phyloP scores from a whole-genome alignment of 805 yeast genomes.

The Aciculoconidium aculeatum region DNA sequence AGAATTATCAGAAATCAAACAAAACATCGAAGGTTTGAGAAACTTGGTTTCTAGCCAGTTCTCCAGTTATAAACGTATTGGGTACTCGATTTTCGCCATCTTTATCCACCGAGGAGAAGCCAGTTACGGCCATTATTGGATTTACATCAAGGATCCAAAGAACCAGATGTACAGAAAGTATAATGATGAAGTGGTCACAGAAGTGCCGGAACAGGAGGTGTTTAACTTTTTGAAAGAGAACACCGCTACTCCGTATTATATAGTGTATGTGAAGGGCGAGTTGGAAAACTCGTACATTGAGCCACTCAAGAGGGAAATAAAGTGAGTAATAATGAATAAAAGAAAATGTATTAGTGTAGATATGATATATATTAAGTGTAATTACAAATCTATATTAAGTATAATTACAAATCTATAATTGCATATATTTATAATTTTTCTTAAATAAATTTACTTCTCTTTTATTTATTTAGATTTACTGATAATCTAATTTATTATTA shows the following conservation, averaged over 20 bases:
- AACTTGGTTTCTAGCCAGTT: slow-evolving; percentile 54
- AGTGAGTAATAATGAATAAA: background rate
- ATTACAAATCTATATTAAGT: too few relatives aligned
- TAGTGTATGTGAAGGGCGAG: slow-evolving; percentile 74
- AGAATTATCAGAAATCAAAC: slow-evolving; percentile 39
- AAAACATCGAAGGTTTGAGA: slow-evolving; percentile 40
- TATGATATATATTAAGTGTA: too few relatives aligned
- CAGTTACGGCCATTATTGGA: slow-evolving; percentile 95
- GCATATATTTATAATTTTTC: too few relatives aligned
- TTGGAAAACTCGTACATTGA: slow-evolving; percentile 48
- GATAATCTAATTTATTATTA: too few relatives aligned
- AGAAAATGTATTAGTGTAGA: background rate
- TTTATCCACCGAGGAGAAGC: slow-evolving; percentile 96
- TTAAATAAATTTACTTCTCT: too few relatives aligned
- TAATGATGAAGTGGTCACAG: slow-evolving; percentile 92
- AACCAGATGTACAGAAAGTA: slow-evolving; percentile 74
- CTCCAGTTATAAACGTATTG: slow-evolving; percentile 51
- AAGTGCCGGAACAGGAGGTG: slow-evolving; percentile 60
- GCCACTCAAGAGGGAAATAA: slow-evolving; percentile 51
- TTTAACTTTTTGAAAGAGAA: slow-evolving; percentile 61
- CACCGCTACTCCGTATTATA: slow-evolving; percentile 90
- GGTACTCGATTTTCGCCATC: slow-evolving; percentile 82
- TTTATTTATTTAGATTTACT: too few relatives aligned
- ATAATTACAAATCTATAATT: too few relatives aligned
- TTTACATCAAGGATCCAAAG: slow-evolving; percentile 76